These are phyloP conservation scores for Myxozyma mucilagina DNA, from an alignment of 805 yeast species.

Conservation along the genomic window DNA sequence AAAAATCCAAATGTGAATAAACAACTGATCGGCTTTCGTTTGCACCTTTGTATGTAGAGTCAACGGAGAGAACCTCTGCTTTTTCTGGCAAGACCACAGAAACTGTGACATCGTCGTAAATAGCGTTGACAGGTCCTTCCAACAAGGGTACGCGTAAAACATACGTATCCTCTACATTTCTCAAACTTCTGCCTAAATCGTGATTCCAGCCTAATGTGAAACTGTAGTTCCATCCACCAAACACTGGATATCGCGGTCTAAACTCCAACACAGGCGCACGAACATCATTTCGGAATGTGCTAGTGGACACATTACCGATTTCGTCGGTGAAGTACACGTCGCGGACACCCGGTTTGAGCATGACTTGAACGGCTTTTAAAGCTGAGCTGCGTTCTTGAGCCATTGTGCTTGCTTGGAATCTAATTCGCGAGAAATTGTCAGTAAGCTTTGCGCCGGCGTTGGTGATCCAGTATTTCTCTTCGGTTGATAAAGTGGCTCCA, in stretches of 20 bases:
- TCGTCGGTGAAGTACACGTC: constrained; percentile 82
- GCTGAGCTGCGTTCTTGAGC: constrained; percentile 57
- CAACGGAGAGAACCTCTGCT: constrained; percentile 43
- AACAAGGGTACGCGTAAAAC: constrained; percentile 68
- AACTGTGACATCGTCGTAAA: constrained; percentile 62
- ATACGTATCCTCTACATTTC: constrained; percentile 46
- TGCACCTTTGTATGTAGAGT: background rate
- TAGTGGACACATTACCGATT: constrained; percentile 91
- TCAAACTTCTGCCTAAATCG: constrained; percentile 49
- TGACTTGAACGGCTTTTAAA: constrained; percentile 44
- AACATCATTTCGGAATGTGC: constrained; percentile 41
- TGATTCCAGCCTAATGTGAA: constrained; percentile 94
- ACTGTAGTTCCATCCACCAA: constrained; percentile 95
- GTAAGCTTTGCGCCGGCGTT: constrained; percentile 72
- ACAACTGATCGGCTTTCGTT: constrained; percentile 49
- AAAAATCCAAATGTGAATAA: constrained; percentile 55
- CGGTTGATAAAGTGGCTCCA: constrained; percentile 69
- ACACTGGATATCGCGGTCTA: constrained; percentile 88
- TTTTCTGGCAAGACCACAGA: constrained; percentile 85
- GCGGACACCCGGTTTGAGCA: constrained; percentile 50
- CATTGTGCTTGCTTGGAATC: constrained; percentile 61
- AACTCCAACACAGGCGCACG: constrained; percentile 53
- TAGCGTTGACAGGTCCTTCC: constrained; percentile 67
- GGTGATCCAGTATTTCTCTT: constrained; percentile 79
- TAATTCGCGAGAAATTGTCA: constrained; percentile 67